These are phyloP conservation scores for Colletotrichum lupini DNA, from an alignment of 2,329 filamentous ascomycete genomes.

Conservation along the genomic window DNA sequence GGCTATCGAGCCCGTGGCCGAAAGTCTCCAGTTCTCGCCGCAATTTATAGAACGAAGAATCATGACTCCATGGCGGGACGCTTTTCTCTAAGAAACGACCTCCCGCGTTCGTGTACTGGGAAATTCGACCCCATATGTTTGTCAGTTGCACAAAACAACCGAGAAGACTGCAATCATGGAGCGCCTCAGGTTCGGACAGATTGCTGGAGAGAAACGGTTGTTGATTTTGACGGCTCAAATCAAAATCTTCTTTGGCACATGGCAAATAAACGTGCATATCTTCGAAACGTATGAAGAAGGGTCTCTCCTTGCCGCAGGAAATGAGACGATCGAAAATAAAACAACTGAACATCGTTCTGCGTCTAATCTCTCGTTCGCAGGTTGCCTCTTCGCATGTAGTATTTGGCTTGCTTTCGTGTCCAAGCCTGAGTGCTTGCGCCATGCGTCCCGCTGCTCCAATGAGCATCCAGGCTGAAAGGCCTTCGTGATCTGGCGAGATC, in stretches of 20 bases:
- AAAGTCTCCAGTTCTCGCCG: conserved; percentile 62
- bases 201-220: conserved; percentile 46
- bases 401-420: conserved; percentile 59
- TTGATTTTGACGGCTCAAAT: conserved; percentile 67
- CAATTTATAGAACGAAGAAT: conserved; percentile 64
- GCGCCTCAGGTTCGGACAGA: conserved; percentile 47
- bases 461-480: conserved; percentile 72
- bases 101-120: conserved; percentile 62
- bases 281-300: conserved; percentile 66
- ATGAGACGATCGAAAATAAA: conserved; percentile 78
- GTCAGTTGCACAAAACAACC: conserved; percentile 67
- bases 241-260: conserved; percentile 73
- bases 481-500: conserved; percentile 67
- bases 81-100: conserved; percentile 60
- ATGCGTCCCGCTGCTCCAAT: conserved; percentile 72
- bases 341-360: conserved; percentile 80
- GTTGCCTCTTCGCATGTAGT: conserved; percentile 35
- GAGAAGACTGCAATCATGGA: conserved; percentile 57
- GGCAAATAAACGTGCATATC: conserved; percentile 74
- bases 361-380: conserved; percentile 65
- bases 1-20: conserved; percentile 52
- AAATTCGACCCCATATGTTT: conserved; percentile 67
- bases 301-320: conserved; percentile 72
- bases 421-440: conserved; percentile 70
- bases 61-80: conserved; percentile 69